phyloP scores from a whole-genome alignment of 1,284 basidiomycete species.

The Athelia psychrophila region DNA sequence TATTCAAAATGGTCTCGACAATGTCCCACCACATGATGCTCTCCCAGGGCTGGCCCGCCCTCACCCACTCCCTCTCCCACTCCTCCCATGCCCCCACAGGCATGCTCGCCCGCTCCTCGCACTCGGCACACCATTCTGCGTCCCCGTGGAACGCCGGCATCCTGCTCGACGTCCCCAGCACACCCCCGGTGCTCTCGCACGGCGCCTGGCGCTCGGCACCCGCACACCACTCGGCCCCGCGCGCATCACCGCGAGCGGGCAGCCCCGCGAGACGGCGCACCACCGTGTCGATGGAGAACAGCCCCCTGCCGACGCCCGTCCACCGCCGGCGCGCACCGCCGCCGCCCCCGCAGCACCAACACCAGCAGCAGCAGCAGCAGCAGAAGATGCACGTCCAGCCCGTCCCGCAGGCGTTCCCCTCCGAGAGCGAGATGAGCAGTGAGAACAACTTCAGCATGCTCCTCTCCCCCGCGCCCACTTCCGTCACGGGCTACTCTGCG shows the following conservation, averaged over 20 bases:
- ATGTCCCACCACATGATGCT: neutral
- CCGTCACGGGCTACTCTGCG: no score
- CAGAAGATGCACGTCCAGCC: neutral
- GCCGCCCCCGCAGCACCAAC: neutral
- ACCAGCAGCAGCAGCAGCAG: neutral
- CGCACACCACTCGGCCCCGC: neutral
- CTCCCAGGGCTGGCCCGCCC: neutral
- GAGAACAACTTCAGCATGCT: no score
- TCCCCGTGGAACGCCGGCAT: neutral
- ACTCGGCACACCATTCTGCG: neutral
- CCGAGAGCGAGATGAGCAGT: neutral
- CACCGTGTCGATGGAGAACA: no score
- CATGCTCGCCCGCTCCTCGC: neutral
- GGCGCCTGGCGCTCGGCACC: neutral
- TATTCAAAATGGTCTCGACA: neutral
- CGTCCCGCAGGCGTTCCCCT: neutral
- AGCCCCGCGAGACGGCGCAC: neutral
- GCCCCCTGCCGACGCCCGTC: no score
- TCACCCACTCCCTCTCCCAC: neutral
- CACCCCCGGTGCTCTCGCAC: neutral
- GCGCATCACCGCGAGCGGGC: no score
- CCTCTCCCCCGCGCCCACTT: no score
- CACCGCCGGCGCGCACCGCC: neutral
- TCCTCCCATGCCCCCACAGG: neutral
- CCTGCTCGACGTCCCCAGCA: neutral